A percentile compares a stretch with the other conserved stretches of the same genome.
Conservation (phyloP, 2,329 filamentous ascomycete genomes). For the Graphiopsis chlorocephala region DNA sequence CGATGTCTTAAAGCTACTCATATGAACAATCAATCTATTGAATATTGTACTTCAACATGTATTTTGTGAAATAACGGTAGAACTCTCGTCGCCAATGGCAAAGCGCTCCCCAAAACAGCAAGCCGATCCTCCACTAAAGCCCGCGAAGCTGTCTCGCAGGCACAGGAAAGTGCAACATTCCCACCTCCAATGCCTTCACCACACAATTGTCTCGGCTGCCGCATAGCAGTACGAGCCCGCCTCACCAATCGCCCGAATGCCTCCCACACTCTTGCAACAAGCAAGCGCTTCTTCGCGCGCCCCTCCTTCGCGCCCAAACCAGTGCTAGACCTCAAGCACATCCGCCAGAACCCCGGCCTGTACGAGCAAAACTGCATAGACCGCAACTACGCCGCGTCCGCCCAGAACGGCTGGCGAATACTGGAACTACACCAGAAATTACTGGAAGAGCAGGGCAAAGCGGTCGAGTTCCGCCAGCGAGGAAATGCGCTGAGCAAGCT, state of each 20-base stretch:
- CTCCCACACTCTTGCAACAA: constrained; percentile 6
- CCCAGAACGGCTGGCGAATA: constrained; percentile 53
- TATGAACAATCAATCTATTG: no score
- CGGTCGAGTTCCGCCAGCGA: constrained; percentile 61
- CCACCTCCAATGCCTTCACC: constrained; percentile 11
- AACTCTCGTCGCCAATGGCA: neutral
- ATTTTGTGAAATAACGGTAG: neutral
- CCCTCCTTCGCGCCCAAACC: constrained; percentile 76
- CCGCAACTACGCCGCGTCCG: constrained; percentile 70
- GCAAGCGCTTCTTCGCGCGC: constrained; percentile 42
- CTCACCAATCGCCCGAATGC: neutral
- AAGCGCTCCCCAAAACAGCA: neutral
- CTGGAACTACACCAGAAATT: constrained; percentile 48
- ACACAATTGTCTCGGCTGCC: constrained; percentile 4
- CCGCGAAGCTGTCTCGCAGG: neutral
- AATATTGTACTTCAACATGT: no score
- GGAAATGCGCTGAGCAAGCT: constrained; percentile 63
- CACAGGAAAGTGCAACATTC: neutral
- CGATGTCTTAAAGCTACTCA: no score
- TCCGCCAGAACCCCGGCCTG: constrained; percentile 77
- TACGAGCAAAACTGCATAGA: constrained; percentile 80
- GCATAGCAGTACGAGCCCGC: constrained; percentile 3
- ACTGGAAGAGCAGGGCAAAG: constrained; percentile 55
- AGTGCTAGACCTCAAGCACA: constrained; percentile 80
- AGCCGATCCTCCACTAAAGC: neutral